phyloP scores from a whole-genome alignment of 176 grass and related monocot genomes.

The Rhynchospora pubera region DNA sequence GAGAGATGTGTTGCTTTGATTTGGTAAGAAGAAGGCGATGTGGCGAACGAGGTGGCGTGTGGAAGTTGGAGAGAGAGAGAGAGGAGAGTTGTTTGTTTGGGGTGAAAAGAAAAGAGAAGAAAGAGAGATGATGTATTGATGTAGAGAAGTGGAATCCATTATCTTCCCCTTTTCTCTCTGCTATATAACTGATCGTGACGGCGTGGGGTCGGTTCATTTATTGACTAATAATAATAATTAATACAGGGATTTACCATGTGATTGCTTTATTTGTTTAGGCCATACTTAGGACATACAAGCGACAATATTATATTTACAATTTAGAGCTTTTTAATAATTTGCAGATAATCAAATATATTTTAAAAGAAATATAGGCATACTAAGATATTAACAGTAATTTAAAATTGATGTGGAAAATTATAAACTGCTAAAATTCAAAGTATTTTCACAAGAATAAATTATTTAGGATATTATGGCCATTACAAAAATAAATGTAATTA shows the following conservation, averaged over 20 bases:
- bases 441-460: no score
- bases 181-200: neutral
- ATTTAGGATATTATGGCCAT: no score
- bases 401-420: no score
- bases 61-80: neutral
- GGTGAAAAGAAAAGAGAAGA: neutral
- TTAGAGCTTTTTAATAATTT: no score
- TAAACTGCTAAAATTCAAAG: no score
- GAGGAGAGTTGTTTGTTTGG: neutral
- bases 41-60: constrained; percentile 13
- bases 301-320: neutral
- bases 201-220: neutral
- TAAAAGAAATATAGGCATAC: no score
- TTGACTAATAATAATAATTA: neutral
- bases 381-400: no score
- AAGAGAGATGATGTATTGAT: neutral
- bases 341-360: no score
- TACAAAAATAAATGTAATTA: no score
- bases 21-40: neutral
- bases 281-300: neutral
- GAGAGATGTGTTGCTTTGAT: neutral
- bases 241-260: neutral
- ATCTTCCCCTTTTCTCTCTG: neutral
- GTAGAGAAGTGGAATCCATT: constrained; percentile 15
- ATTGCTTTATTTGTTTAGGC: neutral